Conservation (phyloP, 2,329 filamentous ascomycete species). For the Geosmithia morbida region DNA sequence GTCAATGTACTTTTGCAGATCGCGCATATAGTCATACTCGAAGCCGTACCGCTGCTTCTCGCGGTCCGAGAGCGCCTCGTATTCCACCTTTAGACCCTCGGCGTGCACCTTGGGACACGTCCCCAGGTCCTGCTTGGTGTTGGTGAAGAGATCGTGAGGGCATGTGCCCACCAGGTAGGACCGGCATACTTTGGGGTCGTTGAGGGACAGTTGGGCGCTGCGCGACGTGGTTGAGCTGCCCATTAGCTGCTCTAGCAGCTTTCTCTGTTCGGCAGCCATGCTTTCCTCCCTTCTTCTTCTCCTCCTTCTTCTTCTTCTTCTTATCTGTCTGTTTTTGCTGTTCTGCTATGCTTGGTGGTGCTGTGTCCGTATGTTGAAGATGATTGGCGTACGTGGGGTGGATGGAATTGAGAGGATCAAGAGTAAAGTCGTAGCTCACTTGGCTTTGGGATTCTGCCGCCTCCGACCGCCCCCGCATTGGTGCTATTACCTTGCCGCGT, state of each 20-base stretch:
- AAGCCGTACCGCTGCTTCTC: constrained; percentile 74
- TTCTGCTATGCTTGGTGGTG: no score
- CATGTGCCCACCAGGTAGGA: constrained; percentile 90
- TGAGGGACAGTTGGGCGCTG: constrained; percentile 72
- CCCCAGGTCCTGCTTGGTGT: constrained; percentile 94
- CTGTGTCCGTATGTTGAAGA: no score
- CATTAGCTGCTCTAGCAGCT: constrained; percentile 96
- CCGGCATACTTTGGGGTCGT: constrained; percentile 84
- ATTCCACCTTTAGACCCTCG: constrained; percentile 79
- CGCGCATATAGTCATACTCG: constrained; percentile 91
- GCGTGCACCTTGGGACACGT: constrained; percentile 79
- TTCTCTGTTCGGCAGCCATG: constrained; percentile 96
- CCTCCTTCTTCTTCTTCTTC: no score
- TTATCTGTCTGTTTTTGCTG: not conserved
- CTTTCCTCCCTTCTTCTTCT: not conserved
- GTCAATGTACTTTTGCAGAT: constrained; percentile 93
- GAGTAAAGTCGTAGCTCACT: not conserved
- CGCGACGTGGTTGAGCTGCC: constrained; percentile 59
- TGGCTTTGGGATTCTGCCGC: not conserved
- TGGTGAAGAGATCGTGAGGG: constrained; percentile 97
- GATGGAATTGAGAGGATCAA: not conserved
- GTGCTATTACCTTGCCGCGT: not conserved
- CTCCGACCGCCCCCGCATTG: not conserved
- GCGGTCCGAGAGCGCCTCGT: constrained; percentile 55
- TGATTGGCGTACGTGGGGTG: not conserved